Evolutionary conservation across 345 rosid species (phyloP), one percentile per base, ranked within the genome.

Genomic region (Eucalyptus viminalis): DNA sequence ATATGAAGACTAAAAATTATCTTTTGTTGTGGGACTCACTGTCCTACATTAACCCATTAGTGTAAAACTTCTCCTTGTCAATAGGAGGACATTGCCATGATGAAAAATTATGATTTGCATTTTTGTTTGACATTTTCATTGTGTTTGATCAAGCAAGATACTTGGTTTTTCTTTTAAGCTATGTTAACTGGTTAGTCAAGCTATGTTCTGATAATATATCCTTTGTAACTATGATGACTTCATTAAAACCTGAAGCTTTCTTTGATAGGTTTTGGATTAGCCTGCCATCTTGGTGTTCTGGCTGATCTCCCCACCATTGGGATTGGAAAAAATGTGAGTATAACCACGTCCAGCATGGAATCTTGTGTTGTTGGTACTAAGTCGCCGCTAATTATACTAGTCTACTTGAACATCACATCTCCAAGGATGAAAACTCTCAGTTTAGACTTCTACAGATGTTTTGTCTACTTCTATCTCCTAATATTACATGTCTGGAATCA

Each of bases 201-300:
- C 80, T 69, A 17, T 49, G 49, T 40, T 47, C 8, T 69, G 16
- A n/a, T 86, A 31, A 22, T 8, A 34, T 44, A 80, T 56, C 31
- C 87, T 85, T 50, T 34, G 51, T 80, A 15, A 80, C 49, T 10
- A 17, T 60, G 9, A 88, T 83, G n/a, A 58, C 83, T 80, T 53
- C 34, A 86, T 49, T 56, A 49, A 37, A 85, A 40, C 25, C 51
- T 25, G 14, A 87, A 45, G 80, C 54, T 80, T 88, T 89, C 89
- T 90, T 87, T 49, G 88, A 15, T 87, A 97, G 99, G 98, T 89
- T 97, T 97, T 93, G 99, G 99, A 88, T 92, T 95, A 93, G 99
- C 99, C 80, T 95, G 96, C 90, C 98, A 97, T 93, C 89, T 95
- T 51, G 98, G 99, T 88, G 98, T 97, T 91, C 91, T 96, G 89